phyloP scores from a whole-genome alignment of 2,329 filamentous ascomycete species.

The Colletotrichum horii region DNA sequence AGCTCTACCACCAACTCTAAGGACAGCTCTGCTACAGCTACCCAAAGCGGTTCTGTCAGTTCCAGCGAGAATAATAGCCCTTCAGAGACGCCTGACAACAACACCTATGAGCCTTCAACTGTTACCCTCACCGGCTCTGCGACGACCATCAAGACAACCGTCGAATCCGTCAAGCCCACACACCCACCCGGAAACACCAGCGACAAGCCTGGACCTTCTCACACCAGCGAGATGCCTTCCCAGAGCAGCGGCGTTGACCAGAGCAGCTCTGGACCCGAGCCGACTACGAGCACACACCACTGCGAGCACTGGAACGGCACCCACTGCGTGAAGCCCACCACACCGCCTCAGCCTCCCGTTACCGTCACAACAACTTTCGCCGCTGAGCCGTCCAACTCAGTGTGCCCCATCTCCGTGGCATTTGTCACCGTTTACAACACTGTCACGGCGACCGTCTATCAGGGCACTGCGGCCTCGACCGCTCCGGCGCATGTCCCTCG shows the following conservation, averaged over 20 bases:
- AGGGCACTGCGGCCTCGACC: neutral
- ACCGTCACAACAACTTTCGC: slow-evolving; percentile 3
- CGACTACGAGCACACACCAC: slow-evolving; percentile 13
- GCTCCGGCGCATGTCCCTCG: neutral
- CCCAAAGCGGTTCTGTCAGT: neutral
- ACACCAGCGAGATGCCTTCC: neutral
- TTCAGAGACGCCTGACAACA: neutral
- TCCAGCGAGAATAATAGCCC: neutral
- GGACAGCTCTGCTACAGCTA: neutral
- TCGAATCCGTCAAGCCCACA: neutral
- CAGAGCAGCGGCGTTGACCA: neutral
- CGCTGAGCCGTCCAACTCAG: slow-evolving; percentile 19
- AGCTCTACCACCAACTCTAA: neutral
- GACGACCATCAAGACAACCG: neutral
- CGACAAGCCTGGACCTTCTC: neutral
- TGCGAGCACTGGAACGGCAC: slow-evolving; percentile 25
- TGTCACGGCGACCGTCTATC: slow-evolving; percentile 34
- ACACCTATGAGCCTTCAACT: neutral
- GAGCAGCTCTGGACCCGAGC: neutral
- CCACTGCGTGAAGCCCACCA: slow-evolving; percentile 10
- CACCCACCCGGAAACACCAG: neutral
- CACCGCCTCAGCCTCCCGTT: neutral
- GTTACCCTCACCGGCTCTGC: neutral
- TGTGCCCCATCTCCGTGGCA: slow-evolving; percentile 33
- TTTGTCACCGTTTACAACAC: slow-evolving; percentile 42